Conservation (phyloP, 345 rosid genomes). For the Aquilaria yunnanensis region DNA sequence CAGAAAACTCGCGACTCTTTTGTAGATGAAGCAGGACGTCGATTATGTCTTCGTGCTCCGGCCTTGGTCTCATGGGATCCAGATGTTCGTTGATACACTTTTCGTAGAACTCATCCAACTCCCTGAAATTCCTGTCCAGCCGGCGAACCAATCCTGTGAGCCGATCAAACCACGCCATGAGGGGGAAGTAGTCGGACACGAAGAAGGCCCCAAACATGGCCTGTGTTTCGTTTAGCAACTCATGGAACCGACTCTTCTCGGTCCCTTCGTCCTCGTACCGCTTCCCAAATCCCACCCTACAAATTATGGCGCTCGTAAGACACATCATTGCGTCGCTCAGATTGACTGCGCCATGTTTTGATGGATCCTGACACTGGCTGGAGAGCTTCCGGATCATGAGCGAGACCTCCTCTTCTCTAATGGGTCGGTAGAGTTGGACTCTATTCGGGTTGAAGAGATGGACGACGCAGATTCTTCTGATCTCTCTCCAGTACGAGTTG, state of each 20-base stretch:
- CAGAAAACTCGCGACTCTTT: conserved; percentile 17
- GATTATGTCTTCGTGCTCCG: conserved; percentile 32
- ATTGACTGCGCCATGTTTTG: conserved; percentile 13
- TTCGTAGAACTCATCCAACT: conserved; percentile 35
- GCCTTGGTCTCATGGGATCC: conserved; percentile 11
- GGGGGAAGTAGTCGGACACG: conserved; percentile 37
- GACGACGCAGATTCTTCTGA: no score
- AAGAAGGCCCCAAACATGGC: conserved; percentile 29
- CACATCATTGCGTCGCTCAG: conserved; percentile 19
- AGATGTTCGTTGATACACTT: conserved; percentile 36
- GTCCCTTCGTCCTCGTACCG: conserved; percentile 19
- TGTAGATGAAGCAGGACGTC: conserved; percentile 28
- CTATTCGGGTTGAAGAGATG: no score
- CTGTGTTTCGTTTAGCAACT: conserved; percentile 23
- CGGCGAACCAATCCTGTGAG: conserved; percentile 25
- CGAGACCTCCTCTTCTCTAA: no score
- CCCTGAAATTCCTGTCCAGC: conserved; percentile 24
- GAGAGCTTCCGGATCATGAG: conserved; percentile 19
- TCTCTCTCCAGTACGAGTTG: conserved; percentile 36
- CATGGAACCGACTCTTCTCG: conserved; percentile 20
- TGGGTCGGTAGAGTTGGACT: no score
- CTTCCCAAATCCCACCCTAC: conserved; percentile 39
- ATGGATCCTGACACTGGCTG: not conserved
- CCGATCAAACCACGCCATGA: conserved; percentile 36
- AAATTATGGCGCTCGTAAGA: conserved; percentile 23